phyloP scores from a whole-genome alignment of 2,329 filamentous ascomycete species.

The Fusarium longipes region DNA sequence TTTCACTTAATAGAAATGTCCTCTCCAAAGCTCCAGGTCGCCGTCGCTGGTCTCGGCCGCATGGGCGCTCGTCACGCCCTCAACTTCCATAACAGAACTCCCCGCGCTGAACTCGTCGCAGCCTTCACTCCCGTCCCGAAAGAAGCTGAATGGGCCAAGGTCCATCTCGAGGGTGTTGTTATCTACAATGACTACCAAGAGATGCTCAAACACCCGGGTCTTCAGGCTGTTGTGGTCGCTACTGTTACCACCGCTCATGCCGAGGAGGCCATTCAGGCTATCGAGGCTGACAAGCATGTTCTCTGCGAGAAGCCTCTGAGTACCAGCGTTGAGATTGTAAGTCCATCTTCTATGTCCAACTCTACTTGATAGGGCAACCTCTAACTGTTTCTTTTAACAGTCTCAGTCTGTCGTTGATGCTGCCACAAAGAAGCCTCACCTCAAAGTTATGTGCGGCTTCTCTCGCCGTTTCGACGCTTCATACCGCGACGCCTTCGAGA shows the following conservation, averaged over 20 bases:
- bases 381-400: conserved; percentile 49
- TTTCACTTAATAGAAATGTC: conserved; percentile 29
- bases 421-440: conserved; percentile 64
- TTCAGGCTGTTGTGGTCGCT: conserved; percentile 44
- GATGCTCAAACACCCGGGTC: conserved; percentile 45
- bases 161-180: conserved; percentile 40
- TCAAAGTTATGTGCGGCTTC: conserved; percentile 69
- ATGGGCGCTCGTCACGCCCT: conserved; percentile 46
- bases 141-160: conserved; percentile 42
- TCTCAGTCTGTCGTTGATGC: conserved; percentile 70
- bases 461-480: conserved; percentile 68
- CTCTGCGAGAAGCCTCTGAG: conserved; percentile 46
- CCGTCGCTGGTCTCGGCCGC: conserved; percentile 43
- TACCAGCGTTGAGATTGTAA: conserved; percentile 63
- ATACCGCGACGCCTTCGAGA: conserved; percentile 69
- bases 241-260: conserved; percentile 45
- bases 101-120: conserved; percentile 43
- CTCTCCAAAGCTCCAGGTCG: conserved; percentile 42
- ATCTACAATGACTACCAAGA: conserved; percentile 44
- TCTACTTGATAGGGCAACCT: neutral
- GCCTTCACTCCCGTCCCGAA: conserved; percentile 43
- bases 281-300: conserved; percentile 44
- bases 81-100: conserved; percentile 44
- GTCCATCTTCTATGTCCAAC: conserved; percentile 26
- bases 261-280: conserved; percentile 45